phyloP scores from a whole-genome alignment of 176 grass and related monocot genomes.

The Melocanna baccifera region DNA sequence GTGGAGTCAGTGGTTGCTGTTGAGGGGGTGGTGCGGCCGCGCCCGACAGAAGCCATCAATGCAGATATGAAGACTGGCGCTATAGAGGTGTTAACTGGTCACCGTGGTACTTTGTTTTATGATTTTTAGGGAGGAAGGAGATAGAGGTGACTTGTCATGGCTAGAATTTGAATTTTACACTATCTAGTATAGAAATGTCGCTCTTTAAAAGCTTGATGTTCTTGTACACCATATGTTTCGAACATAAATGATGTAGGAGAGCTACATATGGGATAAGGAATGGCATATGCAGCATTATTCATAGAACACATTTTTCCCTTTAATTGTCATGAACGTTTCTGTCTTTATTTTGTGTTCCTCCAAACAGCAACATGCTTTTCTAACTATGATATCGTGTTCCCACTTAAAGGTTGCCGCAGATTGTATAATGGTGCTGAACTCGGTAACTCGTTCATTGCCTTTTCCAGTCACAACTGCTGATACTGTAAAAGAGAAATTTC shows the following conservation, averaged over 20 bases:
- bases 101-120: not conserved
- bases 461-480: constrained; percentile 86
- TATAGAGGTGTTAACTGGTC: constrained; percentile 60
- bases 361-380: not conserved
- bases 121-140: not conserved
- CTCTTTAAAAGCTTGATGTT: not conserved
- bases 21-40: constrained; percentile 57
- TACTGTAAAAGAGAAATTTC: constrained; percentile 70
- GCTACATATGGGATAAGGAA: not conserved
- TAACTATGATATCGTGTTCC: constrained; percentile 12
- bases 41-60: constrained; percentile 73
- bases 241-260: not conserved
- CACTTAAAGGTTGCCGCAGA: constrained; percentile 67
- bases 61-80: constrained; percentile 86
- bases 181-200: not conserved
- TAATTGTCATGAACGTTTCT: not conserved
- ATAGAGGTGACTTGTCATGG: not conserved
- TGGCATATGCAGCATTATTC: not conserved
- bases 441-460: constrained; percentile 75
- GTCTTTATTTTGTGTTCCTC: not conserved
- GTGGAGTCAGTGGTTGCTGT: constrained; percentile 85
- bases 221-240: not conserved
- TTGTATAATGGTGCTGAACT: constrained; percentile 71
- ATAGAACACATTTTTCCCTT: not conserved
- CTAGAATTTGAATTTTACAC: not conserved